These are phyloP conservation scores for Cotoneaster glaucophyllus DNA, from an alignment of 306 rosid genomes.

Conservation along the genomic window DNA sequence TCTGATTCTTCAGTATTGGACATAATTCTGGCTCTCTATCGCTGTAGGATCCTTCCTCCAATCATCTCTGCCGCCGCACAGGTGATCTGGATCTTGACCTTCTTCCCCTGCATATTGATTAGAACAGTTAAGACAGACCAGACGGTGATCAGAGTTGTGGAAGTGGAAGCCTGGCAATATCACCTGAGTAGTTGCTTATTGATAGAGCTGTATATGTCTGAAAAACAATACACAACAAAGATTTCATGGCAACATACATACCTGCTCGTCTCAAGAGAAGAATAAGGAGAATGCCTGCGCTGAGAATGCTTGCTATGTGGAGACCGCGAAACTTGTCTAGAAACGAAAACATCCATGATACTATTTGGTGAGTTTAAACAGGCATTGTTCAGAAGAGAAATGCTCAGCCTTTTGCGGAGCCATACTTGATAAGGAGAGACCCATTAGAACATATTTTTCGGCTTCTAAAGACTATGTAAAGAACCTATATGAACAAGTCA, in stretches of 20 bases:
- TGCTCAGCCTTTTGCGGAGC: constrained; percentile 55
- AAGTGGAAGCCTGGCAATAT: constrained; percentile 43
- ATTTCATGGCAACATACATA: constrained; percentile 64
- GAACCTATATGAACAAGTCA: neutral
- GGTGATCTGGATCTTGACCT: constrained; percentile 91
- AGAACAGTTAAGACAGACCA: constrained; percentile 21
- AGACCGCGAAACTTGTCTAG: constrained; percentile 99
- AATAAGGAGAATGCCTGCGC: constrained; percentile 98
- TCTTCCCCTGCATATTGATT: constrained; percentile 59
- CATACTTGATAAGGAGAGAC: constrained; percentile 38
- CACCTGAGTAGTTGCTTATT: constrained; percentile 71
- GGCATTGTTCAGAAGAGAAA: constrained; percentile 38
- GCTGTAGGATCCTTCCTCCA: neutral
- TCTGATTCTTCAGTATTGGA: neutral
- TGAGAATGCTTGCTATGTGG: constrained; percentile 99
- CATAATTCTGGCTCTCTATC: neutral
- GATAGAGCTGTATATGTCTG: constrained; percentile 51
- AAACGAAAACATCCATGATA: constrained; percentile 85
- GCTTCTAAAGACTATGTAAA: constrained; percentile 20
- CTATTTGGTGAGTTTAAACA: constrained; percentile 70
- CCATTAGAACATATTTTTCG: constrained; percentile 23
- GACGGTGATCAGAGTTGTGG: constrained; percentile 7
- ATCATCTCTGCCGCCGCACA: constrained; percentile 64
- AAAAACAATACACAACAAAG: constrained; percentile 54
- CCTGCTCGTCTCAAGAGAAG: constrained; percentile 90